phyloP scores from a whole-genome alignment of 306 rosid species.

The Quercus mongolica region DNA sequence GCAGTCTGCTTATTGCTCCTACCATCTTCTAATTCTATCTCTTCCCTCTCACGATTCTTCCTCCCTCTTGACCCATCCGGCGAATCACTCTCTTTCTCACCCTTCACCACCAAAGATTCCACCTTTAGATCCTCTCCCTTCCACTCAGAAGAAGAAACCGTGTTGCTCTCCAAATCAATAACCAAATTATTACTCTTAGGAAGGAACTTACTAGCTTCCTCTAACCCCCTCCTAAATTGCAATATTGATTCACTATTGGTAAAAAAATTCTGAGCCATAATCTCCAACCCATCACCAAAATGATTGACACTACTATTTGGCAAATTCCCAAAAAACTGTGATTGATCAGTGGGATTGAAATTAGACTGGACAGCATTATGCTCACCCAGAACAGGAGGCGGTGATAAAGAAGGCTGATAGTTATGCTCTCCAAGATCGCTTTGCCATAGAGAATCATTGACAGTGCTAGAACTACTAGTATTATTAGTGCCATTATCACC shows the following conservation, averaged over 20 bases:
- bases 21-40: constrained; percentile 26
- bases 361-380: neutral
- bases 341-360: neutral
- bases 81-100: neutral
- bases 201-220: constrained; percentile 6
- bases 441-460: neutral
- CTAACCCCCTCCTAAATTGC: constrained; percentile 7
- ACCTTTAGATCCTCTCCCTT: neutral
- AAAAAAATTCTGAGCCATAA: neutral
- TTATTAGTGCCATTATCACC: constrained; percentile 13
- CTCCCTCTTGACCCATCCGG: constrained; percentile 4
- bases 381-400: neutral
- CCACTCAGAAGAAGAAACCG: neutral
- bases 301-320: neutral
- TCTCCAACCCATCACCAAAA: neutral
- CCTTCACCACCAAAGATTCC: neutral
- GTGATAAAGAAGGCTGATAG: neutral
- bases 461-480: constrained; percentile 29
- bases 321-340: neutral
- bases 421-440: neutral
- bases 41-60: constrained; percentile 38
- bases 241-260: neutral
- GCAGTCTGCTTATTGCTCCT: constrained; percentile 44
- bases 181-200: neutral
- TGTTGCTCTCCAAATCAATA: neutral